These are phyloP conservation scores for Scutellaria baicalensis DNA, from an alignment of 257 asterid genomes.

Conservation along the genomic window DNA sequence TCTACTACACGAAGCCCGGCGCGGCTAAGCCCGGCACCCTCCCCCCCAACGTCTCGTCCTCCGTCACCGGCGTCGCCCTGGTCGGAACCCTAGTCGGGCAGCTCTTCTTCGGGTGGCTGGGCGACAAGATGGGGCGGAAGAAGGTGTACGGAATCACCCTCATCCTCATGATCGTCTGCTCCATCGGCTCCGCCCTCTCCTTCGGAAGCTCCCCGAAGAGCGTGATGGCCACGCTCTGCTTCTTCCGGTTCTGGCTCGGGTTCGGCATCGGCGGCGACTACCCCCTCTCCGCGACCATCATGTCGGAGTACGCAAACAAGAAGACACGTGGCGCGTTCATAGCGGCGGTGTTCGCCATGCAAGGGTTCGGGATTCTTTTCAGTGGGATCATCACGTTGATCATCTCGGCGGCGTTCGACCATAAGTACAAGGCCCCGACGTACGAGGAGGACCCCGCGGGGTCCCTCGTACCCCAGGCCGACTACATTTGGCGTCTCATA, in stretches of 20 bases:
- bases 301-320: slow-evolving; percentile 66
- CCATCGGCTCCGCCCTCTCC: slow-evolving; percentile 57
- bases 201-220: slow-evolving; percentile 34
- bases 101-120: slow-evolving; percentile 75
- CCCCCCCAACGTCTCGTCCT: slow-evolving; percentile 35
- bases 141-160: slow-evolving; percentile 60
- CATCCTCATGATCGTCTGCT: slow-evolving; percentile 43
- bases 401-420: slow-evolving; percentile 30
- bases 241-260: slow-evolving; percentile 68
- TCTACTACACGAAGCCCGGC: slow-evolving; percentile 34
- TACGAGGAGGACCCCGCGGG: slow-evolving; percentile 16
- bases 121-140: slow-evolving; percentile 65
- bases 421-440: slow-evolving; percentile 25
- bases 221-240: slow-evolving; percentile 60
- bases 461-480: slow-evolving; percentile 48
- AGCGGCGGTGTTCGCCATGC: slow-evolving; percentile 73
- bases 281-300: slow-evolving; percentile 69
- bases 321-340: slow-evolving; percentile 63
- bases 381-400: slow-evolving; percentile 39
- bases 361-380: slow-evolving; percentile 54
- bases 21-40: slow-evolving; percentile 35
- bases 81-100: slow-evolving; percentile 61
- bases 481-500: slow-evolving; percentile 56
- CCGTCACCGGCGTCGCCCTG: slow-evolving; percentile 61
- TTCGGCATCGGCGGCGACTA: slow-evolving; percentile 77